Evolutionary conservation across 306 rosid genomes (phyloP).

Genomic region (Trifolium subterraneum): DNA sequence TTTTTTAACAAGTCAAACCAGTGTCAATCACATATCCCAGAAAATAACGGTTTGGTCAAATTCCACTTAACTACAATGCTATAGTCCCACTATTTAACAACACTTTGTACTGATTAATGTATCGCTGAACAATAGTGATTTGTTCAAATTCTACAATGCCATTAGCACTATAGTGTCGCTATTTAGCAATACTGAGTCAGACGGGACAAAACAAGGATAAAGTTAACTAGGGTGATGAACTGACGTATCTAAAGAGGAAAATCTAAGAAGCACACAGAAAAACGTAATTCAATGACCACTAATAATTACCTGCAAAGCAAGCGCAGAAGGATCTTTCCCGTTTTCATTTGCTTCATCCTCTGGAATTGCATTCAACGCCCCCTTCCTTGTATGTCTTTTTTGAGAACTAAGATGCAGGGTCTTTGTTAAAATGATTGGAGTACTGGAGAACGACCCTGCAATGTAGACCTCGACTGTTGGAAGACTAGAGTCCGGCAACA

Average conservation of each 20-base stretch:
- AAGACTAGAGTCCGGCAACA: conserved; percentile 51
- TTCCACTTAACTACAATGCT: not conserved
- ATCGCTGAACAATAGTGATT: not conserved
- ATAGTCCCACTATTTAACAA: not conserved
- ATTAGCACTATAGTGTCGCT: not conserved
- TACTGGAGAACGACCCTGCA: conserved; percentile 69
- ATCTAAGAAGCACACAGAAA: conserved; percentile 19
- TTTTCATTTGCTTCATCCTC: conserved; percentile 65
- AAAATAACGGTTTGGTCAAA: not conserved
- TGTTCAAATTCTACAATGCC: not conserved
- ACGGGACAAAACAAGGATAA: conserved; percentile 16
- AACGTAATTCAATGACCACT: not conserved
- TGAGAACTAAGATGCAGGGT: conserved; percentile 56
- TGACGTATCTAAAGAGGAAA: not conserved
- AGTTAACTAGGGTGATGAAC: conserved; percentile 20
- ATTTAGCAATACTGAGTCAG: not conserved
- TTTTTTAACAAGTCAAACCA: no score
- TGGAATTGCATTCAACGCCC: conserved; percentile 66
- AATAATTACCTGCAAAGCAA: conserved; percentile 59
- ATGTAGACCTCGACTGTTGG: conserved; percentile 80
- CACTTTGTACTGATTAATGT: not conserved
- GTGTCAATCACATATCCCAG: not conserved
- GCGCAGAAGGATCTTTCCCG: conserved; percentile 47
- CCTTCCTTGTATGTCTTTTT: conserved; percentile 61
- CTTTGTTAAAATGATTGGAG: conserved; percentile 79